phyloP scores from a whole-genome alignment of 352 stramenopile species.

The Pythium aristosporum region DNA sequence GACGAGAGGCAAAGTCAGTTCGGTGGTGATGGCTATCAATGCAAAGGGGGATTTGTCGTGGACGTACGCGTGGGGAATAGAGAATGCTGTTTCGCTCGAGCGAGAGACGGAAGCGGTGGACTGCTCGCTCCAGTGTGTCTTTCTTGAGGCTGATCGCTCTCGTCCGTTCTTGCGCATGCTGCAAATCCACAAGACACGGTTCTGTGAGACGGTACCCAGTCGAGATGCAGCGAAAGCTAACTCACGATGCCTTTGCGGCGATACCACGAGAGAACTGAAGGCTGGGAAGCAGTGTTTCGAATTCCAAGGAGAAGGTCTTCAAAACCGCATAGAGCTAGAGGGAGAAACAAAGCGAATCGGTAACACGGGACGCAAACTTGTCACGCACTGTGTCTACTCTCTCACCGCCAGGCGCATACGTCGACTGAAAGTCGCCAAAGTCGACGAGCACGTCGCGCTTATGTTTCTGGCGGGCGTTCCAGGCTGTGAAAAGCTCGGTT shows the following conservation, averaged over 20 bases:
- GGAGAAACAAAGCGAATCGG: too few relatives aligned
- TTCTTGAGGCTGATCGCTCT: constrained; percentile 32
- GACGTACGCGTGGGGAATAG: constrained; percentile 12
- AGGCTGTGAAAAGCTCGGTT: constrained; percentile 41
- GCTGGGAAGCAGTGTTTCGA: not conserved
- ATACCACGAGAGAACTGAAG: constrained; percentile 21
- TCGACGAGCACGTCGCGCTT: constrained; percentile 50
- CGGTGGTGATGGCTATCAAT: too few relatives aligned
- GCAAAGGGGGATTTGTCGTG: too few relatives aligned
- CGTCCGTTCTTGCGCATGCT: constrained; percentile 43
- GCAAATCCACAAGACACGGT: not conserved
- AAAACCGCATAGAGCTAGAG: constrained; percentile 53
- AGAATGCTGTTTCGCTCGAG: constrained; percentile 15
- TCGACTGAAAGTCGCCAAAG: constrained; percentile 64
- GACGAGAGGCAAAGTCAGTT: too few relatives aligned
- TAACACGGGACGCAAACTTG: too few relatives aligned
- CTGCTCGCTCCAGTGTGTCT: constrained; percentile 29
- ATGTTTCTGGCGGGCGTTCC: constrained; percentile 50
- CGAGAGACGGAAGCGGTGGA: constrained; percentile 15
- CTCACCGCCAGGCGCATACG: constrained; percentile 47
- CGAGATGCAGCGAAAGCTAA: not conserved
- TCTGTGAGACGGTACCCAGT: not conserved
- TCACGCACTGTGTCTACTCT: not conserved
- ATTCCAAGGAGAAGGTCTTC: constrained; percentile 40
- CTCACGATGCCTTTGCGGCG: constrained; percentile 23